These are phyloP conservation scores for Lachancea waltii DNA, from an alignment of 805 yeast genomes.

Conservation along the genomic window DNA sequence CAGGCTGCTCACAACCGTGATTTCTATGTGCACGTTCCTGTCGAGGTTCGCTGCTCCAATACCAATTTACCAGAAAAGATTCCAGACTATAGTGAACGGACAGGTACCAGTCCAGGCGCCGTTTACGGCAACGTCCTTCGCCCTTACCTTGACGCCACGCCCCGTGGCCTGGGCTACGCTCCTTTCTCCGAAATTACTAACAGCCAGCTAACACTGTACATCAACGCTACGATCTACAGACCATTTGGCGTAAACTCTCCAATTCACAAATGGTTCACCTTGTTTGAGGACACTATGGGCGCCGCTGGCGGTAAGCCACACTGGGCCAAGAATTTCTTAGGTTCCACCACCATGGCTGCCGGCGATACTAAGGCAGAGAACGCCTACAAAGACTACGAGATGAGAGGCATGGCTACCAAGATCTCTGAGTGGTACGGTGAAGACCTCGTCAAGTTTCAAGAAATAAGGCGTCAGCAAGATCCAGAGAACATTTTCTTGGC, in stretches of 20 bases:
- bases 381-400: conserved; percentile 51
- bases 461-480: conserved; percentile 61
- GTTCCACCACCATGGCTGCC: conserved; percentile 38
- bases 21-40: conserved; percentile 88
- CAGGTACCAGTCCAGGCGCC: conserved; percentile 60
- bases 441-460: conserved; percentile 53
- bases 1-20: conserved; percentile 54
- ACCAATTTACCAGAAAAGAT: conserved; percentile 45
- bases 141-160: conserved; percentile 78
- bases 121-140: conserved; percentile 77
- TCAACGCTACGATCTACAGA: conserved; percentile 92
- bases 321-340: conserved; percentile 95
- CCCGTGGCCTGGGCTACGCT: conserved; percentile 48
- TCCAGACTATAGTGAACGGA: conserved; percentile 48
- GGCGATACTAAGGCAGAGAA: conserved; percentile 33
- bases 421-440: conserved; percentile 78
- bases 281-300: conserved; percentile 72
- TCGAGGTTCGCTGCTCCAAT: conserved; percentile 90
- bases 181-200: conserved; percentile 45
- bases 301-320: conserved; percentile 91
- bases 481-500: conserved; percentile 78
- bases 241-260: conserved; percentile 79
- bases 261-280: conserved; percentile 70
- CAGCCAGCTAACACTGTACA: conserved; percentile 73
- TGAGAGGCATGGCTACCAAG: conserved; percentile 70